Base-by-base conservation (phyloP, 2,329 filamentous ascomycete species). In the Hypoxylon sp. region DNA sequence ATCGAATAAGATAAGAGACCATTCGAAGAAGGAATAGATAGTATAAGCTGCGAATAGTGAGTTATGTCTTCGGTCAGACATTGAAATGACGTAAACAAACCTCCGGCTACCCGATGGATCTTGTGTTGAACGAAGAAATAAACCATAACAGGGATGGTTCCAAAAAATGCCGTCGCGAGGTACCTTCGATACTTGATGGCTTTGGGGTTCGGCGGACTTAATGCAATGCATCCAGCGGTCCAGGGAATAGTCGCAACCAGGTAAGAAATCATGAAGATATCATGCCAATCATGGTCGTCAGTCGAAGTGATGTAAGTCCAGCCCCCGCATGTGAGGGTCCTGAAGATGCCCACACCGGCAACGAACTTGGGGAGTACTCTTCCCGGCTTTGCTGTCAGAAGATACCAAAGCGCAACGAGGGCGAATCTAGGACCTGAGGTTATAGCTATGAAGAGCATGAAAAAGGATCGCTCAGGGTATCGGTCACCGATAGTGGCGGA, bases 51-150 rank as follows among this genome's bases (percentile, higher is more conserved):
- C 46, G 41, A 25, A n/a, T 28, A 32, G 58, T 75, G 48, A 72
- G 67, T 36, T 17, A 48, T 32, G 57, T 43, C 25, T 48, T 19
- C 19, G 13, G 10, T 4, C 25, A 9, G n/a, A 25, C 10, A 25
- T 36, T 28, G 3, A 17, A 9, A n/a, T 13, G 25, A 30, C 30
- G 6, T 28, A 19, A 38, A 78, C 90, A 80, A 84, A 98, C 95
- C 96, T 86, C 96, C 96, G 64, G 96, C 86, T 68, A 98, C 89
- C 65, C 91, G 93, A 79, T 99, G 94, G 57, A 99, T 93, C 81
- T 99, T 99, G 85, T 99, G 96, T 80, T 98, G 96, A 71, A 99
- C 97, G 79, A 98, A 99, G 79, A 94, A 99, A 83, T 98, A 98
- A 19, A 98, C 87, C 78, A 99, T 83, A 30, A 94, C 94, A 51